Percentiles rank a stretch among this genome's conserved stretches.
phyloP scores from a whole-genome alignment of 495 filamentous ascomycete species.

The Neurospora discreta region DNA sequence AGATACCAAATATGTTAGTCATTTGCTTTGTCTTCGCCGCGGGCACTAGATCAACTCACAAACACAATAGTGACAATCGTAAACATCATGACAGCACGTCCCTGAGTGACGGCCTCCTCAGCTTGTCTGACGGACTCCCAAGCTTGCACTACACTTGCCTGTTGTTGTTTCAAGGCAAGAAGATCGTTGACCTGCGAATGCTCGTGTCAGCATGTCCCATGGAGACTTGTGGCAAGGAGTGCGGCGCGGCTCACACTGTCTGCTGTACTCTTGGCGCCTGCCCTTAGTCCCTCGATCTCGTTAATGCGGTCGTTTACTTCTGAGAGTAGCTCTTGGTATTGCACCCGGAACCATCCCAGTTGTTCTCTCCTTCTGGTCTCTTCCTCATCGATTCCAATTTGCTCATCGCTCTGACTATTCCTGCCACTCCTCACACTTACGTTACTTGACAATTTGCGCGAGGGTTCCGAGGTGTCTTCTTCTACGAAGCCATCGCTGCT shows the following conservation, averaged over 20 bases:
- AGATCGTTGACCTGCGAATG: constrained; percentile 30
- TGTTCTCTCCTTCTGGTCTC: constrained; percentile 8
- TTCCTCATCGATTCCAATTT: background rate
- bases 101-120: constrained; percentile 45
- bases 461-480: background rate
- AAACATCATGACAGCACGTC: constrained; percentile 51
- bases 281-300: constrained; percentile 19
- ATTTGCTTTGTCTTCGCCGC: background rate
- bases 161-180: constrained; percentile 51
- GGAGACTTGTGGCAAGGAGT: background rate
- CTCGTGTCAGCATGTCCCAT: constrained; percentile 2
- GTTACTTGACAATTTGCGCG: background rate
- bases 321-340: constrained; percentile 12
- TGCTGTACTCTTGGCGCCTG: constrained; percentile 15
- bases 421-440: background rate
- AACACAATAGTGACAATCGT: constrained; percentile 53
- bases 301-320: constrained; percentile 12
- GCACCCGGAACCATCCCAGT: constrained; percentile 16
- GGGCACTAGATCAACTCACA: constrained; percentile 12
- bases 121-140: constrained; percentile 45
- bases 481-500: background rate
- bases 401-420: background rate
- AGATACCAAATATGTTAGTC: background rate
- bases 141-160: constrained; percentile 49
- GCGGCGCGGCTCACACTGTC: constrained; percentile 10